A percentile compares a stretch with the other conserved stretches of the same genome.
Evolutionary conservation across 192 early-diverging fungal species (phyloP).

Genomic region (Linderina pennispora): DNA sequence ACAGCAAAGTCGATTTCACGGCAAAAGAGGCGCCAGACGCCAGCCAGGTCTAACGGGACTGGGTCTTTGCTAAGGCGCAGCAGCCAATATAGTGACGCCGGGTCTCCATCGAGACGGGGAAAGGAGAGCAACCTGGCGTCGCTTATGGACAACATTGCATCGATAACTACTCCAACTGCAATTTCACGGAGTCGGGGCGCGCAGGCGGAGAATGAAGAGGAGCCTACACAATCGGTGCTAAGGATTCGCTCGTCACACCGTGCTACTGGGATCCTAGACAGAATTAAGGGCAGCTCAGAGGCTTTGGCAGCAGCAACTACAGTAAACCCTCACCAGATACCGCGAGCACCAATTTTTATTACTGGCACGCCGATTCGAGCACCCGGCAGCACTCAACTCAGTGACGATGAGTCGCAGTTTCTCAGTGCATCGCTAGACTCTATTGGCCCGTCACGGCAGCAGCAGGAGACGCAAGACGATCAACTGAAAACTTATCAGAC

Average conservation of each 20-base stretch:
- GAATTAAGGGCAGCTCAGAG: constrained; percentile 14
- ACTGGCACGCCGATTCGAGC: too few species aligned
- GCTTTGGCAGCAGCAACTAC: too few species aligned
- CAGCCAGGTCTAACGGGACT: constrained; percentile 20
- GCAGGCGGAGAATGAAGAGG: background rate
- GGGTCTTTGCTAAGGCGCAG: constrained; percentile 5
- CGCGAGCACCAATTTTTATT: too few species aligned
- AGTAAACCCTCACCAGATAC: too few species aligned
- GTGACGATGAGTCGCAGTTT: too few species aligned
- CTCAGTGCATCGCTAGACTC: too few species aligned
- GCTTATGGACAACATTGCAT: background rate
- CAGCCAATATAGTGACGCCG: constrained; percentile 6
- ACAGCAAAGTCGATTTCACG: constrained; percentile 37
- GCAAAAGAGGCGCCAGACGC: constrained; percentile 37
- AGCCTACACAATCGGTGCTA: constrained; percentile 11
- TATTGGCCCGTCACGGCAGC: too few species aligned
- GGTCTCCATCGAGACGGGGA: constrained; percentile 36
- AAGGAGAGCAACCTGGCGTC: background rate
- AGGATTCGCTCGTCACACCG: constrained; percentile 19
- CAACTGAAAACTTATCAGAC: too few species aligned
- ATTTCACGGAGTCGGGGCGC: background rate
- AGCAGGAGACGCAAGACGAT: too few species aligned
- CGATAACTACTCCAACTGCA: background rate
- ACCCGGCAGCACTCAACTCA: too few species aligned
- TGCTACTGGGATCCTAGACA: constrained; percentile 19